Evolutionary conservation across 108 stramenopile genomes (phyloP).

Genomic region (Cyclotella sp.): DNA sequence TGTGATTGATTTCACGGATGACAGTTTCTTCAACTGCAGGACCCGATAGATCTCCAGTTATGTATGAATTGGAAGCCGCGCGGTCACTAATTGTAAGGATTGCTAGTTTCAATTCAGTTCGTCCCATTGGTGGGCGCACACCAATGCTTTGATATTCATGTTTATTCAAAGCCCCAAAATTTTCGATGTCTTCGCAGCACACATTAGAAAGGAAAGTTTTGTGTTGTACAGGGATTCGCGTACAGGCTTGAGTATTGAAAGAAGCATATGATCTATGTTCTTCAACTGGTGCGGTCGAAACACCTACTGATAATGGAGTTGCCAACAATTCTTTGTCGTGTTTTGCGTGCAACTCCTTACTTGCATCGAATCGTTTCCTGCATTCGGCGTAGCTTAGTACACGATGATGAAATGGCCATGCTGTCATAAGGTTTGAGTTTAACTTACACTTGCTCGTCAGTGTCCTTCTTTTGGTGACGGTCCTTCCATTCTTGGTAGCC

Average conservation of each 20-base stretch:
- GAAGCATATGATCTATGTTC: conserved; percentile 1
- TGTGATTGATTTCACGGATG: conserved; percentile 23
- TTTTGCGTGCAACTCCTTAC: conserved; percentile 73
- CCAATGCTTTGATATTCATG: not conserved
- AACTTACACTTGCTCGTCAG: conserved; percentile 73
- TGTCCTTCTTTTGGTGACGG: conserved; percentile 77
- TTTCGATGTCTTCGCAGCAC: conserved; percentile 84
- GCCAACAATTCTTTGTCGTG: conserved; percentile 78
- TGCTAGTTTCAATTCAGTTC: conserved; percentile 58
- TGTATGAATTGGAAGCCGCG: conserved; percentile 71
- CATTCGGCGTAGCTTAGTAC: too few relatives aligned
- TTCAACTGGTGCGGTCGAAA: not conserved
- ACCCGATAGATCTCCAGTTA: conserved; percentile 85
- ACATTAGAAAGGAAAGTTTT: conserved; percentile 84
- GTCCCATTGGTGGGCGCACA: conserved; percentile 41
- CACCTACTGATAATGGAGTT: conserved; percentile 38
- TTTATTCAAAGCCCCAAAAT: not conserved
- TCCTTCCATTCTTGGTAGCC: conserved; percentile 86
- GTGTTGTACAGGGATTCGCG: not conserved
- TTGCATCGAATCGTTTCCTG: conserved; percentile 69
- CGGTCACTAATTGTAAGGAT: conserved; percentile 90
- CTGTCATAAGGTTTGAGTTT: not conserved
- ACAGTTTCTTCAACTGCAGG: conserved; percentile 72
- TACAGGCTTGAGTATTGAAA: conserved; percentile 7
- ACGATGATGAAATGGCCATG: conserved; percentile 2